Evolutionary conservation across 2,329 filamentous ascomycete genomes (phyloP), one percentile per base, ranked within the genome.

Genomic region (Phaeophleospora eucalypticola): DNA sequence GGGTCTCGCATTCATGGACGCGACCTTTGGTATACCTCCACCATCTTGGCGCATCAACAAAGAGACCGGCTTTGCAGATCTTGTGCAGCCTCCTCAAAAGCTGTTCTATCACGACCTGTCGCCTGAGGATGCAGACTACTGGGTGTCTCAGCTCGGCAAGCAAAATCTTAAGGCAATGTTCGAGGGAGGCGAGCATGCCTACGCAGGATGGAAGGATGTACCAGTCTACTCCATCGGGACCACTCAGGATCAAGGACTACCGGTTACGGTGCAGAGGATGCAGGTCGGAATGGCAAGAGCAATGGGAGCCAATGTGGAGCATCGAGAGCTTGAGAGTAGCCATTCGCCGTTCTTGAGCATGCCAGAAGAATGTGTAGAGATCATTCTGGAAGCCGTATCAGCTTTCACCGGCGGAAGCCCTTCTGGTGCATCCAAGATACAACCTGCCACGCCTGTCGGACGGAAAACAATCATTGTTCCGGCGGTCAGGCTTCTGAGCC

Each of bases 101-200:
- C 46, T 49, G 4, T 52, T 49, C 47, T 52, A 52, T 16, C 50
- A 52, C 18, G 50, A 52, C 15, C 39, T 52, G 7, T 14, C 40
- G 4, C 10, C 20, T 10, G 35, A 41, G n/a, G 50, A 52, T 20
- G 46, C 50, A 12, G 43, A 43, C 3, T 34, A 41, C 40, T 43
- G 41, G 39, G 27, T 47, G 16, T 9, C 24, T 12, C 46, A 47
- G 24, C 41, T 52, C 6, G 45, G 43, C 4, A 20, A 38, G 9
- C 50, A 49, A 32, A 49, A 38, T 35, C 41, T 49, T 4, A 49
- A 47, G 14, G 35, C 50, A 14, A 41, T 52, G 21, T 42, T 36
- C 34, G 46, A 52, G 36, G 50, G 50, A 10, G 50, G 50, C 7
- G 50, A 52, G 34, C 36, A 52, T 35, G 46, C 36, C 3, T 52